Base-by-base conservation (phyloP, 768 basidiomycete species). In the Trametes villosa region DNA sequence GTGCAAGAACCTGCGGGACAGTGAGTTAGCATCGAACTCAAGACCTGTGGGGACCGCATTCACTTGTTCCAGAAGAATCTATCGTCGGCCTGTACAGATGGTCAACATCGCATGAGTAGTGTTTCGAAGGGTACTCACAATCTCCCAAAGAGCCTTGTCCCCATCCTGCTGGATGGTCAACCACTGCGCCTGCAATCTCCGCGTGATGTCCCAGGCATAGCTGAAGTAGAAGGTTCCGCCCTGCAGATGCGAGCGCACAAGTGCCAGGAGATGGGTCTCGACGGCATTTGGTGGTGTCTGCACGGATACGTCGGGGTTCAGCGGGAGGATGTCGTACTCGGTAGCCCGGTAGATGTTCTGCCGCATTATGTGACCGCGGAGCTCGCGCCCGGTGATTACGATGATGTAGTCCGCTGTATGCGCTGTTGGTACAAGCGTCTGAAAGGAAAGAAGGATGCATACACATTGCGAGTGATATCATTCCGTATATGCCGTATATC, bases 51-150 rank as follows among this genome's bases (percentile, higher is more conserved):
- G 4, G 17, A n/a, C 24, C 26, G 51, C 18, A 6, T 75, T 47
- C 59, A 91, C 85, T 86, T 91, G 75, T 99, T 99, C 96, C 96
- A 99, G 76, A 98, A 98, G 77, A 99, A 99, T 63, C 96, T 83
- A 70, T 97, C 94, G 65, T 99, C 97, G 38, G 88, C 89, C 89
- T 96, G 67, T 17, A 61, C 48, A 49, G 69, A 55, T 53, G 26
- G 22, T 56, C 27, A 46, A 36, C 59, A 22, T n/a, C 44, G 38
- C 22, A 31, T 38, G 5, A n/a, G 1, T 22, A n/a, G 13, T 53
- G 30, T 51, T 30, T 7, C 3, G 11, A 33, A n/a, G 30, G 26
- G 15, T 17, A 80, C 85, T 56, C 70, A 92, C 94, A 74, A 84
- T 80, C 77, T 93, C 85, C 91, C 89, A 96, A 47, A 91, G 77